Percentiles rank a stretch among this genome's conserved stretches.
Conservation (phyloP, 2,329 filamentous ascomycete species). For the Aspergillus awamori region DNA sequence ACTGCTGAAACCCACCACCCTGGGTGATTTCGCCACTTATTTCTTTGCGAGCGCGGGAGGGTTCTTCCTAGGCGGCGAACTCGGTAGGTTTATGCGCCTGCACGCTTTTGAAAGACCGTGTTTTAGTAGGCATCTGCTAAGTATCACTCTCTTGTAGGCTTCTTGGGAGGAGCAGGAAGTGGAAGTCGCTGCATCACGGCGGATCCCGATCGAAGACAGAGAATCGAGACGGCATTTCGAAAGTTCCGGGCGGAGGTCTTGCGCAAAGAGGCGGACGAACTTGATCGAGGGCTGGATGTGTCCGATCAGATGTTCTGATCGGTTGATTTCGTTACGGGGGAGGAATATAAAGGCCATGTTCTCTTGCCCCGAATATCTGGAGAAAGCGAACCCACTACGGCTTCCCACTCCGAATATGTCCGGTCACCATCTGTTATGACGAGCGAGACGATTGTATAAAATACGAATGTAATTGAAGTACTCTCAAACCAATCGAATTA, state of each 20-base stretch:
- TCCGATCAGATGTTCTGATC: slow-evolving; percentile 30
- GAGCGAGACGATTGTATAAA: too few relatives aligned
- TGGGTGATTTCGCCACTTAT: slow-evolving; percentile 65
- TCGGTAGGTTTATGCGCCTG: slow-evolving; percentile 29
- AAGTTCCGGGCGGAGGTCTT: slow-evolving; percentile 66
- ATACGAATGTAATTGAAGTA: too few relatives aligned
- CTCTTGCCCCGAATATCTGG: neutral
- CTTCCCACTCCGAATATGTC: too few relatives aligned
- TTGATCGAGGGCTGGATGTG: slow-evolving; percentile 51
- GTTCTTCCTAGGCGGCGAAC: slow-evolving; percentile 66
- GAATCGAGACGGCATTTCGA: slow-evolving; percentile 66
- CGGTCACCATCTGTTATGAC: too few relatives aligned
- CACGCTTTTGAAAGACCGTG: too few relatives aligned
- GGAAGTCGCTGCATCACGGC: slow-evolving; percentile 57
- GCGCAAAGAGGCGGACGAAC: slow-evolving; percentile 58
- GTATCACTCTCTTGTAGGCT: slow-evolving; percentile 39
- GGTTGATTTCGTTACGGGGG: too few relatives aligned
- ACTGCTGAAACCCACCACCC: slow-evolving; percentile 58
- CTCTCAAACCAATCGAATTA: too few relatives aligned
- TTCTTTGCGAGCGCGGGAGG: slow-evolving; percentile 65
- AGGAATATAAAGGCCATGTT: neutral
- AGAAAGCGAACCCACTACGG: too few relatives aligned
- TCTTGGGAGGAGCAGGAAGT: slow-evolving; percentile 59
- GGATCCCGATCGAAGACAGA: slow-evolving; percentile 57
- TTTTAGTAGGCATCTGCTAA: neutral